Evolutionary conservation across 2,329 filamentous ascomycete species (phyloP).

Genomic region (Apiospora koreana): DNA sequence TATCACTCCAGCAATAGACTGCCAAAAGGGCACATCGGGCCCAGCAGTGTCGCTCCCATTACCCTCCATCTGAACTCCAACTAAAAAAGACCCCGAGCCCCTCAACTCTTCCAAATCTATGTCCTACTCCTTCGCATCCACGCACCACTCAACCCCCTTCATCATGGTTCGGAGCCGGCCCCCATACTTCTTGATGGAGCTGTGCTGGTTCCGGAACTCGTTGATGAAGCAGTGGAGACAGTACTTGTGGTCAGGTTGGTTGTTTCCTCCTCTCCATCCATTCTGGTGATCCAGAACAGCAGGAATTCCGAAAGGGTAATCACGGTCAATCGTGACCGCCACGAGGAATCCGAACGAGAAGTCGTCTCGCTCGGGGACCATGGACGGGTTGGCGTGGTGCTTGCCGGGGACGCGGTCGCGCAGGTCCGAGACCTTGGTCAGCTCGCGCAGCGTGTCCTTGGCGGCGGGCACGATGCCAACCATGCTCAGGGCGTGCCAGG

Average conservation of each 20-base stretch:
- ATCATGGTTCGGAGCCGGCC: not conserved
- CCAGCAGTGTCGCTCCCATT: too few species aligned
- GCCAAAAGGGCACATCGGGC: not conserved
- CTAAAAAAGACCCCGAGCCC: too few species aligned
- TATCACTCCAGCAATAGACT: not conserved
- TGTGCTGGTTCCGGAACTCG: not conserved
- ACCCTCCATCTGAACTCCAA: too few species aligned
- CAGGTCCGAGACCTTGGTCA: not conserved
- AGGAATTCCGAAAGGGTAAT: too few species aligned
- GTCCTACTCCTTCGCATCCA: not conserved
- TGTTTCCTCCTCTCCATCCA: not conserved
- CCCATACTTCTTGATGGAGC: not conserved
- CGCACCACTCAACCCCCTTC: not conserved
- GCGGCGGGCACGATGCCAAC: not conserved
- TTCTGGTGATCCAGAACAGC: not conserved
- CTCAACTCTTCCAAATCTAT: too few species aligned
- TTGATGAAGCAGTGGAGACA: not conserved
- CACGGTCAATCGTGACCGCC: not conserved
- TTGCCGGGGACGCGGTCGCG: not conserved
- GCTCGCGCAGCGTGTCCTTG: conserved; percentile 19
- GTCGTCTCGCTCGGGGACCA: not conserved
- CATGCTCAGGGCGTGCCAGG: not conserved
- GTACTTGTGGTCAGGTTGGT: not conserved
- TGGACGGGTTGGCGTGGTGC: not conserved
- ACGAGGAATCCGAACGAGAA: not conserved